phyloP scores from a whole-genome alignment of 805 yeast species.

The Sporopachydermia lactativora region DNA sequence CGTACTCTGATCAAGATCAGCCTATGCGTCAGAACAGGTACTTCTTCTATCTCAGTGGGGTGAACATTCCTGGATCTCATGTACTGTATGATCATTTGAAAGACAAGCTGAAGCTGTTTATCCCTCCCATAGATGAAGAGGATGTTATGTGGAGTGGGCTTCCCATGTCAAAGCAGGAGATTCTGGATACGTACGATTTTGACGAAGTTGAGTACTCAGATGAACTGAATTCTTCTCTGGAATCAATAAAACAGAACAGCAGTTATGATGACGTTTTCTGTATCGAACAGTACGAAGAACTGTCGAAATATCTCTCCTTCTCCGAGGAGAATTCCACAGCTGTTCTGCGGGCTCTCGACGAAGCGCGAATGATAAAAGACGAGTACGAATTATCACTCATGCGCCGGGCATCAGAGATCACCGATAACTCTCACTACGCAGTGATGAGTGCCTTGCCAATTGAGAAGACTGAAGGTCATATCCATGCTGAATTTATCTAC shows the following conservation, averaged over 20 bases:
- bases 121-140: slow-evolving; percentile 76
- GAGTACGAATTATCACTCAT: slow-evolving; percentile 62
- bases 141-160: slow-evolving; percentile 95
- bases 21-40: slow-evolving; percentile 84
- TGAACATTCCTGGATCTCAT: slow-evolving; percentile 59
- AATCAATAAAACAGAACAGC: background rate
- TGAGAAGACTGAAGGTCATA: slow-evolving; percentile 76
- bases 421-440: slow-evolving; percentile 79
- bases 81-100: slow-evolving; percentile 39
- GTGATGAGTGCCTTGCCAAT: slow-evolving; percentile 90
- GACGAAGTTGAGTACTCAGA: slow-evolving; percentile 60
- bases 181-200: slow-evolving; percentile 53
- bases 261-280: slow-evolving; percentile 10
- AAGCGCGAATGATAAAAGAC: slow-evolving; percentile 76
- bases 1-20: slow-evolving; percentile 67
- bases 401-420: slow-evolving; percentile 69
- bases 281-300: slow-evolving; percentile 12
- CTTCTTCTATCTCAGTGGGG: slow-evolving; percentile 75
- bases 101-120: slow-evolving; percentile 53
- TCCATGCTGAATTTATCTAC: slow-evolving; percentile 90
- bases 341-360: slow-evolving; percentile 59
- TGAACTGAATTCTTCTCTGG: slow-evolving; percentile 25
- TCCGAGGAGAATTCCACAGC: slow-evolving; percentile 8
- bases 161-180: slow-evolving; percentile 59
- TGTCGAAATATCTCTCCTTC: slow-evolving; percentile 2